These are phyloP conservation scores for Vinca major DNA, from an alignment of 305 asterid genomes.

Conservation along the genomic window DNA sequence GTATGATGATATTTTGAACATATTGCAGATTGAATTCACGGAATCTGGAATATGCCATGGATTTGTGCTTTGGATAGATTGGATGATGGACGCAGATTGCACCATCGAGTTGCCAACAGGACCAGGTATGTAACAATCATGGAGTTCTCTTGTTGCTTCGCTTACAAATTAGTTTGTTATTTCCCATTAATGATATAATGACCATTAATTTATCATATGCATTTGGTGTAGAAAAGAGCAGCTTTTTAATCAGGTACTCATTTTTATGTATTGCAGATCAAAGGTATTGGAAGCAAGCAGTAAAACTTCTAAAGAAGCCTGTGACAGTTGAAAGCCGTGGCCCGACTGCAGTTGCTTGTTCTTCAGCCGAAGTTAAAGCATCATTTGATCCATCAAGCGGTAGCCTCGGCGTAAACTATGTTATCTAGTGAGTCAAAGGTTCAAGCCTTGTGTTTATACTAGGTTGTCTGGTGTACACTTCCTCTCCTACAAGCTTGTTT, in stretches of 20 bases:
- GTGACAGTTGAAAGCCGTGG: constrained; percentile 26
- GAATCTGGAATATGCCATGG: constrained; percentile 72
- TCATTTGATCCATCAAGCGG: constrained; percentile 56
- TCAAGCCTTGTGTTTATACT: not conserved
- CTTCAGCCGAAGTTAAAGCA: constrained; percentile 39
- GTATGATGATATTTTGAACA: constrained; percentile 10
- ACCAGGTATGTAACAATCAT: constrained; percentile 45
- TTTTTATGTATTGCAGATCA: constrained; percentile 34
- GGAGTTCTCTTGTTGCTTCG: not conserved
- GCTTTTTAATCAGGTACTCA: not conserved
- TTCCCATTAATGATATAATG: not conserved
- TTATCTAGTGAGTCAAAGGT: constrained; percentile 25
- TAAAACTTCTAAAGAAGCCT: constrained; percentile 62
- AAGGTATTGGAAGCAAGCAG: constrained; percentile 84
- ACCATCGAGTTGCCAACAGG: constrained; percentile 49
- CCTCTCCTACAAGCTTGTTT: not conserved
- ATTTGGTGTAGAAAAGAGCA: not conserved
- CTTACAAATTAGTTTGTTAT: not conserved
- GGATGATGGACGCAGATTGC: constrained; percentile 51
- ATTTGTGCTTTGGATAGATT: constrained; percentile 81
- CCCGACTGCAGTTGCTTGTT: constrained; percentile 13
- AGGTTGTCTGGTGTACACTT: not conserved
- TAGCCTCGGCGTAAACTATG: constrained; percentile 41
- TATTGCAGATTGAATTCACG: constrained; percentile 45
- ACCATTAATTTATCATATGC: not conserved